Percentiles rank a stretch among this genome's conserved stretches.
phyloP scores from a whole-genome alignment of 352 stramenopile genomes.

The Phytophthora podocarpi region DNA sequence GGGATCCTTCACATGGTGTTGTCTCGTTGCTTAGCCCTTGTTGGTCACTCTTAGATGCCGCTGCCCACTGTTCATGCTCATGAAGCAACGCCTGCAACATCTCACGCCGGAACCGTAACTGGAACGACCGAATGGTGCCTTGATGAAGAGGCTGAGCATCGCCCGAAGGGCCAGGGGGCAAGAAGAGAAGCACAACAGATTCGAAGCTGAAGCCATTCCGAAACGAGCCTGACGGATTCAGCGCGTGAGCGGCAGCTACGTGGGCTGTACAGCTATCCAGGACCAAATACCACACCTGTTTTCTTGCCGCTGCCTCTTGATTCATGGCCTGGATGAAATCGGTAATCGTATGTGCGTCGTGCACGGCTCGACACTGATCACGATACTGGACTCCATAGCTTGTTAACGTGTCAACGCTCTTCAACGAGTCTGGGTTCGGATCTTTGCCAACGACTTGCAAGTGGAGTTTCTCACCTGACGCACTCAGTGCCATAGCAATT shows the following conservation, averaged over 20 bases:
- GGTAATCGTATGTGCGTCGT: constrained; percentile 57
- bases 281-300: constrained; percentile 74
- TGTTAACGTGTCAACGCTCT: constrained; percentile 40
- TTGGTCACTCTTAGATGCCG: constrained; percentile 9
- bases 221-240: constrained; percentile 64
- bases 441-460: constrained; percentile 64
- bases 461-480: constrained; percentile 65
- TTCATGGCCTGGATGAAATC: constrained; percentile 71
- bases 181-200: constrained; percentile 64
- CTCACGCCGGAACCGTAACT: constrained; percentile 60
- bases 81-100: constrained; percentile 58
- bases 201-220: constrained; percentile 70
- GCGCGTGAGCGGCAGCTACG: constrained; percentile 59
- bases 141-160: constrained; percentile 67
- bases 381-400: constrained; percentile 52
- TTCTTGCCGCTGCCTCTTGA: constrained; percentile 52
- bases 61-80: constrained; percentile 31
- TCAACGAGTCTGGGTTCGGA: constrained; percentile 40
- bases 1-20: constrained; percentile 7
- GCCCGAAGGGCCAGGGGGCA: constrained; percentile 46
- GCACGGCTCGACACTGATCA: constrained; percentile 45
- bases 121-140: constrained; percentile 60
- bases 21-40: constrained; percentile 1
- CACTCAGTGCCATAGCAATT: constrained; percentile 60
- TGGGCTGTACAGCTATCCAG: constrained; percentile 71